Conservation (phyloP, 768 basidiomycete genomes). For the Kwoniella mangroviensis region DNA sequence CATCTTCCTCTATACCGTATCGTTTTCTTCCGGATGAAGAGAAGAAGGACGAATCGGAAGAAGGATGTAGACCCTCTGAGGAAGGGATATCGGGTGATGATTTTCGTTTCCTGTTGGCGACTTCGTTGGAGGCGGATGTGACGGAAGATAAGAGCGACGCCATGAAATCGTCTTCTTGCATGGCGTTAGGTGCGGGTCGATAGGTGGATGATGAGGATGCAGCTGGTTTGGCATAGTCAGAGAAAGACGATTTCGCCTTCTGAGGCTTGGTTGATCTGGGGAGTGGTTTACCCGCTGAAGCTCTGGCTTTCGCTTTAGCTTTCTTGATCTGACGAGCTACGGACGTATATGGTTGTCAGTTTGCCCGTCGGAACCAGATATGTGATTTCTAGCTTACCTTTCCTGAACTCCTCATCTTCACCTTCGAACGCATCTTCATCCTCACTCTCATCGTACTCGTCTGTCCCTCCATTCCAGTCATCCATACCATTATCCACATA, state of each 20-base stretch:
- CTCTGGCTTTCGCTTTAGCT: conserved; percentile 38
- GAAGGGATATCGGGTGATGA: conserved; percentile 56
- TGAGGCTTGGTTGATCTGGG: not conserved
- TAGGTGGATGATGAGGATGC: conserved; percentile 63
- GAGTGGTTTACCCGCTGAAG: conserved; percentile 22
- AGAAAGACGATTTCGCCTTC: conserved; percentile 53
- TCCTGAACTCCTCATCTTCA: conserved; percentile 52
- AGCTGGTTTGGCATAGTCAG: conserved; percentile 57
- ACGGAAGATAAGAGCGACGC: conserved; percentile 69
- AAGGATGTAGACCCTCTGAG: conserved; percentile 47
- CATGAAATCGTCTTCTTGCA: conserved; percentile 90
- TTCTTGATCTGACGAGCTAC: conserved; percentile 41
- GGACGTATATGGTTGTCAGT: not conserved
- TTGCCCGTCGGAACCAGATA: not conserved
- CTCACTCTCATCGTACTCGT: conserved; percentile 61
- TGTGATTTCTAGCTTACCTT: conserved; percentile 32
- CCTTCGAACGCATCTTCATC: conserved; percentile 64
- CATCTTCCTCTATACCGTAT: conserved; percentile 46
- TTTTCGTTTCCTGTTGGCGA: conserved; percentile 64
- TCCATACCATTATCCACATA: conserved; percentile 98
- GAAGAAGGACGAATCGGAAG: conserved; percentile 48
- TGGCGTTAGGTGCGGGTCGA: conserved; percentile 72
- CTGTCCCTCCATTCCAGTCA: conserved; percentile 68
- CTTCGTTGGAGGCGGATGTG: conserved; percentile 48
- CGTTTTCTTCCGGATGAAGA: conserved; percentile 25